Evolutionary conservation across 805 yeast genomes (phyloP).

Genomic region (Sugiyamaella lignohabitans): DNA sequence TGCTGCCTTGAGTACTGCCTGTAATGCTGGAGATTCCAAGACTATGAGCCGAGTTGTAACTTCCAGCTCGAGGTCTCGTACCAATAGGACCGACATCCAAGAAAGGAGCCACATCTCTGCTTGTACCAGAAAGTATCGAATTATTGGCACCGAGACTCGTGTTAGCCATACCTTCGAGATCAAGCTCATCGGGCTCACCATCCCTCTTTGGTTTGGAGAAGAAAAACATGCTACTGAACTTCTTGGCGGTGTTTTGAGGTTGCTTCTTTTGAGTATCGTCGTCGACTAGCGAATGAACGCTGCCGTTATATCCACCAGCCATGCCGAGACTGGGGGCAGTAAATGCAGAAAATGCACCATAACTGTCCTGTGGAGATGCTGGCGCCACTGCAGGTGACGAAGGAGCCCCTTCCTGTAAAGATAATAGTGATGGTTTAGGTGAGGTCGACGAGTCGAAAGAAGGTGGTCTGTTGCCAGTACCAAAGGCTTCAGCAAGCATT

Average conservation of each 20-base stretch:
- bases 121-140: not conserved
- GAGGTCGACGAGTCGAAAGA: slow-evolving; percentile 13
- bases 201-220: slow-evolving; percentile 3
- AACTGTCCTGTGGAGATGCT: slow-evolving; percentile 14
- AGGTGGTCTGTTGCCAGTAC: slow-evolving; percentile 8
- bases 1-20: slow-evolving; percentile 1
- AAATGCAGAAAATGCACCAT: slow-evolving; percentile 3
- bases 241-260: slow-evolving; percentile 2
- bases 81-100: slow-evolving; percentile 16
- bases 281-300: slow-evolving; percentile 5
- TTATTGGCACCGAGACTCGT: not conserved
- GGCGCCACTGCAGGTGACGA: slow-evolving; percentile 9
- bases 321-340: not conserved
- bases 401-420: slow-evolving; percentile 8
- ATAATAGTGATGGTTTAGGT: slow-evolving; percentile 17
- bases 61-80: slow-evolving; percentile 18
- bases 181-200: not conserved
- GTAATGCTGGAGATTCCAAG: not conserved
- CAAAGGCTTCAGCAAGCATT: slow-evolving; percentile 13
- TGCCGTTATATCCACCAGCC: slow-evolving; percentile 1
- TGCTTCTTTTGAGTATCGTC: not conserved
- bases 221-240: slow-evolving; percentile 17
- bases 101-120: not conserved
- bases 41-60: slow-evolving; percentile 11
- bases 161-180: too few species aligned